phyloP scores from a whole-genome alignment of 2,329 filamentous ascomycete genomes.

The Phialophora expanda region DNA sequence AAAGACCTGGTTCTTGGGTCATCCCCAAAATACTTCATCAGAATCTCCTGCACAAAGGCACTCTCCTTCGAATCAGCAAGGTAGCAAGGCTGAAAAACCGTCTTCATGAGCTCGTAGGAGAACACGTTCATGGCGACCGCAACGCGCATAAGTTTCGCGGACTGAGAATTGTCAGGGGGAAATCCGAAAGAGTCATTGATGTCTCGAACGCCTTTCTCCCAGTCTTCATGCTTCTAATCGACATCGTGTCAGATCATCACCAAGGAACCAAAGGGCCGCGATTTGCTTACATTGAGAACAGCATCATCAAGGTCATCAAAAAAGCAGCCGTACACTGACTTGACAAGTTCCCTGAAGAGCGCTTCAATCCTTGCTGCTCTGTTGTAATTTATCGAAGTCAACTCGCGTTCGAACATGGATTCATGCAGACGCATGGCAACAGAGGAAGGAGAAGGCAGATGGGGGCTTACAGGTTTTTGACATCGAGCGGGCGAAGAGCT shows the following conservation, averaged over 20 bases:
- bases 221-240: not conserved
- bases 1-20: not conserved
- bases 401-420: too few species aligned
- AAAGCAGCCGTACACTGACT: not conserved
- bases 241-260: not conserved
- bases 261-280: not conserved
- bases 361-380: not conserved
- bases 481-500: not conserved
- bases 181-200: not conserved
- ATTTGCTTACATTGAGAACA: not conserved
- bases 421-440: not conserved
- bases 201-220: not conserved
- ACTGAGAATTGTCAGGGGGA: not conserved
- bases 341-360: not conserved
- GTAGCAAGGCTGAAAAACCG: not conserved
- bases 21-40: not conserved
- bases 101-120: not conserved
- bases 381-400: not conserved
- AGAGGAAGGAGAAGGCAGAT: not conserved
- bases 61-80: slow-evolving; percentile 6
- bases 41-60: not conserved
- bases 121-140: not conserved
- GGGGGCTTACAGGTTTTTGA: not conserved
- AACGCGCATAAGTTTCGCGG: not conserved
- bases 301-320: not conserved